Conservation (phyloP, 805 yeast genomes). For the Wickerhamomyces chambardii region DNA sequence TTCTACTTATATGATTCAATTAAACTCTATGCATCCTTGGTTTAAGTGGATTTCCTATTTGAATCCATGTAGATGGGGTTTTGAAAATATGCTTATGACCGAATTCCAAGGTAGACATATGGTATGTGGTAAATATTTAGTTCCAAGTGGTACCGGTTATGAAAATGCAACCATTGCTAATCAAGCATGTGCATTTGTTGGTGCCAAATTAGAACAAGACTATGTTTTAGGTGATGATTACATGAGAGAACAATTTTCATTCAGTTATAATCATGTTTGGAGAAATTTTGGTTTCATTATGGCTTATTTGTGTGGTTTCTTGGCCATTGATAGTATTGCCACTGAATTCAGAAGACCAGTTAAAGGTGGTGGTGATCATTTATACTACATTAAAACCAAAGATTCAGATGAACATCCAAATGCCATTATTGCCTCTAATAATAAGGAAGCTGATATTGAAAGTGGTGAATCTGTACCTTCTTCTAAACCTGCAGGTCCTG, state of each 20-base stretch:
- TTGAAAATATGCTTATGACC: constrained; percentile 55
- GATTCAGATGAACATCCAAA: constrained; percentile 2
- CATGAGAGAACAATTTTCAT: constrained; percentile 36
- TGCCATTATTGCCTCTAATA: not conserved
- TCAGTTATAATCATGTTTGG: constrained; percentile 59
- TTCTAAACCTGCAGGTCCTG: not conserved
- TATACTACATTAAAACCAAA: constrained; percentile 47
- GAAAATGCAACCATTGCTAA: constrained; percentile 24
- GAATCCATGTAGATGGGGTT: constrained; percentile 48
- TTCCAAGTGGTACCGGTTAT: constrained; percentile 56
- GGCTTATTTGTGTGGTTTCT: constrained; percentile 39
- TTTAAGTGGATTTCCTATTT: constrained; percentile 56
- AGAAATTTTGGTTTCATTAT: constrained; percentile 66
- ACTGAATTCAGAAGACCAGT: constrained; percentile 42
- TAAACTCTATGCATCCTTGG: constrained; percentile 60
- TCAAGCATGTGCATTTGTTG: constrained; percentile 52
- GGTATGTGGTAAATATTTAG: constrained; percentile 39
- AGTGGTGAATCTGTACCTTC: constrained; percentile 1
- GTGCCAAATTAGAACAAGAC: constrained; percentile 45
- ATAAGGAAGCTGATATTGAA: constrained; percentile 4
- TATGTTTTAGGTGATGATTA: constrained; percentile 54
- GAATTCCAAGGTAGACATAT: constrained; percentile 54
- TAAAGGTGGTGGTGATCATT: constrained; percentile 25
- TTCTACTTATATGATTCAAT: constrained; percentile 60
- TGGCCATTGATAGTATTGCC: constrained; percentile 42